Base-by-base conservation (phyloP, 768 basidiomycete genomes). In the Trametes cinnabarina region DNA sequence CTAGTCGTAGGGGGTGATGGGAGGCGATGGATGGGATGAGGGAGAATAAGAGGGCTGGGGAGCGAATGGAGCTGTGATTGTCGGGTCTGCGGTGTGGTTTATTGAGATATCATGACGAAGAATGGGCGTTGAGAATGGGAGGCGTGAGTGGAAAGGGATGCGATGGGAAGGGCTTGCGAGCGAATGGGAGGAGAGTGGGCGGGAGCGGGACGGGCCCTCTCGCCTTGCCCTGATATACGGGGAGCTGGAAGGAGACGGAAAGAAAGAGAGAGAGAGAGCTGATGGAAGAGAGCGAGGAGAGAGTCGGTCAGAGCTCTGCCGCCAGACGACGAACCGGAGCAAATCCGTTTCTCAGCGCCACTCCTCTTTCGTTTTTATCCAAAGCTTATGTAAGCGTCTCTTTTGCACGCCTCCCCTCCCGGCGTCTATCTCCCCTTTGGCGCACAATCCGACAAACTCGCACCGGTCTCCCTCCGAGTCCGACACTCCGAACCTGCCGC, bases 61-160 rank as follows among this genome's bases (percentile, higher is more conserved):
- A 35, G 55, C 49, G 55, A 50, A 47, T 57, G 60, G 54, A 51
- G 60, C 52, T 37, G 59, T 47, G 35, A 57, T 55, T 60, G 66
- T 68, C 42, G 53, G 52, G 50, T 58, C 30, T 60, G 65, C 22
- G 56, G 60, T 50, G 35, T 53, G 48, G 66, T 71, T 73, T 74
- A 73, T 70, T 63, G 71, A 60, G 70, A 63, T 66, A 70, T 73
- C 74, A 76, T 76, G 73, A 70, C 66, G 68, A 32, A 32, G 61
- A 65, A 54, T 61, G 61, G 57, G 72, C 68, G 73, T 68, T 70
- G 62, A 61, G 54, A 41, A 49, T 54, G 34, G 23, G 47, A 54
- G 49, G 20, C 11, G 49, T 34, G 51, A 51, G 57, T 55, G 54
- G 57, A 61, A 47, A 23, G 46, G 64, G 66, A 34, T 5, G 60